Evolutionary conservation across 768 basidiomycete species (phyloP).

Genomic region (Glaciozyma antarctica): DNA sequence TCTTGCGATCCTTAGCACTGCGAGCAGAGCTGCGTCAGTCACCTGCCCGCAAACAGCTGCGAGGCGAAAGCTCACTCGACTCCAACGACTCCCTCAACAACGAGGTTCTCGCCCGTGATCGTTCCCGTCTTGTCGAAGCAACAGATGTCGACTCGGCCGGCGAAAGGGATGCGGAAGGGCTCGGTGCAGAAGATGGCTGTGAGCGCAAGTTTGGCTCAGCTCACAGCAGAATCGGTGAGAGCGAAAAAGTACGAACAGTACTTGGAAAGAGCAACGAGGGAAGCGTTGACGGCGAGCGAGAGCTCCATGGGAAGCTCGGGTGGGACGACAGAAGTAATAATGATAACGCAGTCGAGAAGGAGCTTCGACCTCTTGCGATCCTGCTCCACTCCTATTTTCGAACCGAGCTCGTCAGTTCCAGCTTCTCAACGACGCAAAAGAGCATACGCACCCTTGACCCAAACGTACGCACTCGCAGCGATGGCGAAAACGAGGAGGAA

Average conservation of each 20-base stretch:
- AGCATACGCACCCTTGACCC: constrained; percentile 66
- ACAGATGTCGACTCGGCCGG: constrained; percentile 92
- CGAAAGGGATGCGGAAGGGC: constrained; percentile 92
- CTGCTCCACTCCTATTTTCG: constrained; percentile 67
- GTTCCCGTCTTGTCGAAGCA: constrained; percentile 99
- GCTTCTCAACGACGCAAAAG: background rate
- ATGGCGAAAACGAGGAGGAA: constrained; percentile 96
- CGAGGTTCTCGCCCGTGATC: constrained; percentile 89
- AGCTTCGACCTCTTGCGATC: constrained; percentile 90
- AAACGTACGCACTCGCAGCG: constrained; percentile 96
- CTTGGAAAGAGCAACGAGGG: constrained; percentile 84
- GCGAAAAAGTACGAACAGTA: constrained; percentile 52
- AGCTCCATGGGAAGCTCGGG: constrained; percentile 98
- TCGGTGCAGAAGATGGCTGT: constrained; percentile 99
- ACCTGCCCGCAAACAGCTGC: constrained; percentile 1
- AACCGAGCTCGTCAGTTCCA: background rate
- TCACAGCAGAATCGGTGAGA: background rate
- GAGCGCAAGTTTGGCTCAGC: background rate
- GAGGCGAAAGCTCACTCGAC: constrained; percentile 60
- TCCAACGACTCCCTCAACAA: constrained; percentile 86
- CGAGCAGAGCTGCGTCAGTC: background rate
- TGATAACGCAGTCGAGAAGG: constrained; percentile 85
- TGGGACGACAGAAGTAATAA: constrained; percentile 94
- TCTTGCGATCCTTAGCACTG: constrained; percentile 45
- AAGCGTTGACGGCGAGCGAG: constrained; percentile 88